These are phyloP conservation scores for Cornus florida DNA, from an alignment of 148 eudicot species.

Conservation along the genomic window DNA sequence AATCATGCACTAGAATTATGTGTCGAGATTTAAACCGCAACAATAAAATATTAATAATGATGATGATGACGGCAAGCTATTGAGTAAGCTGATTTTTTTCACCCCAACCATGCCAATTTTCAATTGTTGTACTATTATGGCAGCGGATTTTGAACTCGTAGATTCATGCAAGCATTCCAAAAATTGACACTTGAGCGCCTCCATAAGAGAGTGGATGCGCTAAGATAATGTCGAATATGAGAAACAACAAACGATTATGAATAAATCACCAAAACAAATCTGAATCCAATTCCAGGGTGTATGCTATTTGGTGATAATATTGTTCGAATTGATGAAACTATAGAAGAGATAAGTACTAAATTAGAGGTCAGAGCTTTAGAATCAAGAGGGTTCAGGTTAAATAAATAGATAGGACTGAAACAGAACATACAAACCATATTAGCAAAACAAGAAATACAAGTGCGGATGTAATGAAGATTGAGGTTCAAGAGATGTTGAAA, in stretches of 20 bases:
- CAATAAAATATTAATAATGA: neutral
- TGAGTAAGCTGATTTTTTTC: neutral
- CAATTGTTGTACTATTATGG: neutral
- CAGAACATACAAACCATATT: too few relatives aligned
- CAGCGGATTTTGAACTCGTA: neutral
- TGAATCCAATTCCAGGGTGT: too few relatives aligned
- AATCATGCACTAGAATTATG: neutral
- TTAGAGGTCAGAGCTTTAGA: too few relatives aligned
- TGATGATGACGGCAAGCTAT: neutral
- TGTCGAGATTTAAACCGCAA: conserved; percentile 1
- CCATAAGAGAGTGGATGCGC: neutral
- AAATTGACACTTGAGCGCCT: neutral
- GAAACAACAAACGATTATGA: neutral
- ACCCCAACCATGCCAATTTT: neutral
- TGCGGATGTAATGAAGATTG: too few relatives aligned
- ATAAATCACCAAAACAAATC: too few relatives aligned
- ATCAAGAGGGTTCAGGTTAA: too few relatives aligned
- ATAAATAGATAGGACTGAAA: too few relatives aligned
- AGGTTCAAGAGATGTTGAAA: too few relatives aligned
- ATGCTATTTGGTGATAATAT: too few relatives aligned
- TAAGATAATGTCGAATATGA: neutral
- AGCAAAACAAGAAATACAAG: too few relatives aligned
- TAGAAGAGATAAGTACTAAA: too few relatives aligned
- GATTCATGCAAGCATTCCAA: neutral
- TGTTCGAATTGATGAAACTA: too few relatives aligned